Base-by-base conservation (phyloP, 805 yeast genomes). In the Wickerhamomyces chambardii region DNA sequence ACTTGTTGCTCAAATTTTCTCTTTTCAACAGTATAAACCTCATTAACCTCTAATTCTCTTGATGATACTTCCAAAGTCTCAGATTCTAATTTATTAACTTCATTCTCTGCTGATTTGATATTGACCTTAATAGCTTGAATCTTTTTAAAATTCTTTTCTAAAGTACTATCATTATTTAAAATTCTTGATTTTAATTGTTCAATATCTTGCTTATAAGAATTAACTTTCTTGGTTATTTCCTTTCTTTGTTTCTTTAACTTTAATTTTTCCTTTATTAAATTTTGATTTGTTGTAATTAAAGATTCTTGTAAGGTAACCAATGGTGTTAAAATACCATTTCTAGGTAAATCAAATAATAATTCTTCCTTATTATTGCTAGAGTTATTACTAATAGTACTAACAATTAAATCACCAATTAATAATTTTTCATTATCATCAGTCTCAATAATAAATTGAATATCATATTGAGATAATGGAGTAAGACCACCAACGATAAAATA, bases 291-390 rank as follows among this genome's bases (percentile, higher is more conserved):
- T 0, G 85, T 76, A 25, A 75, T 65, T 26, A 79, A 70, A 16
- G 83, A 75, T 45, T 75, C 79, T 44, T 78, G 74, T 28, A 80
- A 57, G 2, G 87, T 80, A 2, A 74, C 65, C 31, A 79, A 58
- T 1, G 89, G 86, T 2, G 84, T 66, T 18, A 65, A 51, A 27
- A 70, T 64, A 18, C 66, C 38, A 19, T 14, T 8, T 14, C 12
- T 24, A 11, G 14, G 27, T 24, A 24, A 2, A 24, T 24, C 27
- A 2, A 24, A 11, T n/a, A n/a, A n/a, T n/a, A n/a, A n/a, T n/a
- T n/a, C n/a, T n/a, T n/a, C n/a, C 31, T 57, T 51, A 19, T 53
- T 56, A 5, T 59, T 54, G 9, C 59, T 58, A 38, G 53, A 56
- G 10, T 10, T 10, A 19, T 19, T 19, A 12, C 44, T 37, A 28